Evolutionary conservation across 352 stramenopile genomes (phyloP).

Genomic region (Aphanomyces euteiches): DNA sequence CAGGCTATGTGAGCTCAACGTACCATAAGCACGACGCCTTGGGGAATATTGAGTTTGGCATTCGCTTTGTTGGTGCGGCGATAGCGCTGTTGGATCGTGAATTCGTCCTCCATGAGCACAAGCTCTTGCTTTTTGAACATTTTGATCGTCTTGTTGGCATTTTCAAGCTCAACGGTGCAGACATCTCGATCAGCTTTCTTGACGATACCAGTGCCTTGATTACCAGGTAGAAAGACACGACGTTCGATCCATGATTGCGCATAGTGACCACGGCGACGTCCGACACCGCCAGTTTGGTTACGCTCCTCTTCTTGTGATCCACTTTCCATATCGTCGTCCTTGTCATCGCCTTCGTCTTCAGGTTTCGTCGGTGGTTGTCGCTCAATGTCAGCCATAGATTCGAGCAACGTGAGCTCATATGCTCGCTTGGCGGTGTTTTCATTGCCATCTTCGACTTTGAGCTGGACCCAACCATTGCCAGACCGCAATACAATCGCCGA

Average conservation of each 20-base stretch:
- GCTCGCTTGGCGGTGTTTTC: conserved; percentile 79
- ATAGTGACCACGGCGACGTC: conserved; percentile 71
- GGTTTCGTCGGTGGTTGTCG: conserved; percentile 51
- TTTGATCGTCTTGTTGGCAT: conserved; percentile 62
- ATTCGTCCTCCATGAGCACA: conserved; percentile 60
- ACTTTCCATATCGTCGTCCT: conserved; percentile 41
- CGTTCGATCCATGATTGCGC: conserved; percentile 84
- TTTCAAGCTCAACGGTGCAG: conserved; percentile 72
- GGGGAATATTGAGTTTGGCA: conserved; percentile 58
- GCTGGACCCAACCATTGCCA: conserved; percentile 85
- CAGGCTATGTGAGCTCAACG: too few relatives aligned
- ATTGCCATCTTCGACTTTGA: conserved; percentile 75
- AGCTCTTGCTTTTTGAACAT: conserved; percentile 88
- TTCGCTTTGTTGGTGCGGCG: conserved; percentile 56
- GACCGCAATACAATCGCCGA: conserved; percentile 73
- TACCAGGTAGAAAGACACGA: conserved; percentile 74
- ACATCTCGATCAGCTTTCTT: conserved; percentile 82
- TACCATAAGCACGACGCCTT: conserved; percentile 71
- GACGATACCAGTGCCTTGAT: conserved; percentile 70
- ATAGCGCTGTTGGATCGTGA: conserved; percentile 42
- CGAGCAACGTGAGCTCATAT: conserved; percentile 81
- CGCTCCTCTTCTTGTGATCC: conserved; percentile 73
- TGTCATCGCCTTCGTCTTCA: conserved; percentile 48
- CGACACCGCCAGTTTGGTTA: conserved; percentile 51
- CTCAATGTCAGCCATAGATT: conserved; percentile 78